Base-by-base conservation (phyloP, 495 filamentous ascomycete species). In the Trichoderma gamsii region DNA sequence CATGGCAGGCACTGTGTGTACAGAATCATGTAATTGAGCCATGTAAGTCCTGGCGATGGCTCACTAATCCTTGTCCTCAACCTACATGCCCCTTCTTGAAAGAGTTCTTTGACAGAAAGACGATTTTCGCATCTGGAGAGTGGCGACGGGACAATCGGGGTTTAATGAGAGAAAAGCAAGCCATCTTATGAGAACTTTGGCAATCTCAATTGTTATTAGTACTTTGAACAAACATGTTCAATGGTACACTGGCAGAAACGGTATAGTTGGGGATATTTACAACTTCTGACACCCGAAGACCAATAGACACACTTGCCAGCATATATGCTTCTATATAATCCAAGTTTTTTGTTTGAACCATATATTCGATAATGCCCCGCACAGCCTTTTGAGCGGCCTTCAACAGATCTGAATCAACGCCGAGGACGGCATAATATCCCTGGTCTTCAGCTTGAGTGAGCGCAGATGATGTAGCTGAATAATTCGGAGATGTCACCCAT, bases 251-350 rank as follows among this genome's bases (percentile, higher is more conserved):
- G 78, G 80, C 80, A 2, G 81, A 77, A 32, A 83, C 78, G 27
- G 76, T 79, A 69, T 73, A 84, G 65, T 84, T 77, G 29, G 82
- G 82, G 72, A 85, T 80, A 67, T 83, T 82, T 41, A 85, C 82
- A 29, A 78, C 75, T 68, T 85, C 80, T 12, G 73, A 77, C 66
- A 84, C 79, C 67, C 79, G 78, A 32, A 85, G 71, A 69, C 81
- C 78, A 0, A 74, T 80, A 27, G 78, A 80, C 52, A 83, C 80
- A 71, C 78, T 81, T n/a, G 76, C 73, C 43, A 85, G 70, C 65
- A 85, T 83, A 73, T 85, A 85, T 4, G 77, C 79, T 66, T 85
- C 82, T 41, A 73, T 76, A 35, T 78, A 76, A 11, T 71, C 76
- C 43, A 84, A 72, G 11, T 79, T 78, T 72, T 79, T 82, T 52